Evolutionary conservation across 208 protist genomes (phyloP).

Genomic region (Wallacemonas collosoma): DNA sequence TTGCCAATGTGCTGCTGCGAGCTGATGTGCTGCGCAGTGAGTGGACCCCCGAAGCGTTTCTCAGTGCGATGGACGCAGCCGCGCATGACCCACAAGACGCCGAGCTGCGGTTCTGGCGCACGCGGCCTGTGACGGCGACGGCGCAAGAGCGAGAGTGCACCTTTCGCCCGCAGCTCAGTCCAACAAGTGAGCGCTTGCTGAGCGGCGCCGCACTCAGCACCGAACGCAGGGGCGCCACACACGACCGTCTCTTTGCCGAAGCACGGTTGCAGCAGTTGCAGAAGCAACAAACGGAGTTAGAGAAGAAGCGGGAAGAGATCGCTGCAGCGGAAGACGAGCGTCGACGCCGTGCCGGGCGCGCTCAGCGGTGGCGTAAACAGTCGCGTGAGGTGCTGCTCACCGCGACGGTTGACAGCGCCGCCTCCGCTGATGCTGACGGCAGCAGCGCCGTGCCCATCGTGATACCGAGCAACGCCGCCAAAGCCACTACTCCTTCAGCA

Average conservation of each 20-base stretch:
- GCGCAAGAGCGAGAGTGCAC: constrained; percentile 34
- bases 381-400: neutral
- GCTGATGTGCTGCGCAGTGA: constrained; percentile 10
- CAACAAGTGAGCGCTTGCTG: constrained; percentile 24
- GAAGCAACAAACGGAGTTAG: constrained; percentile 39
- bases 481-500: too few species aligned
- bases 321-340: constrained; percentile 22
- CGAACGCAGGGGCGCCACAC: constrained; percentile 24
- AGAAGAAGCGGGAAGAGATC: constrained; percentile 30
- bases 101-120: constrained; percentile 11
- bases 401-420: too few species aligned
- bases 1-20: constrained; percentile 9
- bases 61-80: neutral
- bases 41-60: constrained; percentile 27
- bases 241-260: constrained; percentile 60
- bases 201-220: constrained; percentile 14
- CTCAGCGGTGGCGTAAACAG: neutral
- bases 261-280: constrained; percentile 44
- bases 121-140: constrained; percentile 14
- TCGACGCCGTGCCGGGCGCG: constrained; percentile 9
- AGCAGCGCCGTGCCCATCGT: neutral
- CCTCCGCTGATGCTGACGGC: neutral
- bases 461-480: neutral
- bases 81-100: neutral
- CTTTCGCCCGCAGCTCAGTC: constrained; percentile 42